phyloP scores from a whole-genome alignment of 768 basidiomycete genomes.

The Clavulina sp. region DNA sequence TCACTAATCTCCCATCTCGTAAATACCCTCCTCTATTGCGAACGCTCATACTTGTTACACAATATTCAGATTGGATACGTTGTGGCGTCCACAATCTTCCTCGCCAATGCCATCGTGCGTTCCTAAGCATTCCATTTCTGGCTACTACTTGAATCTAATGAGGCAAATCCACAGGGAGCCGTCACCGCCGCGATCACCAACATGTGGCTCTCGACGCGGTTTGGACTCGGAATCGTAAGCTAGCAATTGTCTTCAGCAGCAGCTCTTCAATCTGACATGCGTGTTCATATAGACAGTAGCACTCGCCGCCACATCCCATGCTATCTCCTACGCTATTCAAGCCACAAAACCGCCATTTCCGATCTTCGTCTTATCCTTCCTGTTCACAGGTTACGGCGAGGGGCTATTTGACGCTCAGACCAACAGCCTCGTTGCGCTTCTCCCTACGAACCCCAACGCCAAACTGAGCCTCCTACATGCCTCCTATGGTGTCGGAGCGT shows the following conservation, averaged over 20 bases:
- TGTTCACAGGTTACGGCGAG: conserved; percentile 32
- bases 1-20: too few species aligned
- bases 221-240: conserved; percentile 10
- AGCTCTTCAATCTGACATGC: too few species aligned
- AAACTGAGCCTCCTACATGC: conserved; percentile 60
- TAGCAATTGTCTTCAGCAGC: background rate
- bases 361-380: conserved; percentile 33
- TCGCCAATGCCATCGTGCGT: conserved; percentile 4
- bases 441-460: conserved; percentile 34
- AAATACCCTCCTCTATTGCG: background rate
- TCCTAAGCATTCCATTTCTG: too few species aligned
- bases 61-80: conserved; percentile 4
- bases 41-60: background rate
- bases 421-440: conserved; percentile 46
- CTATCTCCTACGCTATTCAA: conserved; percentile 36
- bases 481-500: conserved; percentile 42
- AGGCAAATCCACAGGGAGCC: background rate
- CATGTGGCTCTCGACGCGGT: conserved; percentile 1
- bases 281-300: background rate
- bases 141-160: background rate
- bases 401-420: conserved; percentile 48
- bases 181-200: background rate
- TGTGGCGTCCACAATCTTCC: conserved; percentile 7
- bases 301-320: conserved; percentile 27
- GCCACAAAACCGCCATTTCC: conserved; percentile 45